Conservation (phyloP, 164 flowering plant species). For the Macadamia integrifolia region DNA sequence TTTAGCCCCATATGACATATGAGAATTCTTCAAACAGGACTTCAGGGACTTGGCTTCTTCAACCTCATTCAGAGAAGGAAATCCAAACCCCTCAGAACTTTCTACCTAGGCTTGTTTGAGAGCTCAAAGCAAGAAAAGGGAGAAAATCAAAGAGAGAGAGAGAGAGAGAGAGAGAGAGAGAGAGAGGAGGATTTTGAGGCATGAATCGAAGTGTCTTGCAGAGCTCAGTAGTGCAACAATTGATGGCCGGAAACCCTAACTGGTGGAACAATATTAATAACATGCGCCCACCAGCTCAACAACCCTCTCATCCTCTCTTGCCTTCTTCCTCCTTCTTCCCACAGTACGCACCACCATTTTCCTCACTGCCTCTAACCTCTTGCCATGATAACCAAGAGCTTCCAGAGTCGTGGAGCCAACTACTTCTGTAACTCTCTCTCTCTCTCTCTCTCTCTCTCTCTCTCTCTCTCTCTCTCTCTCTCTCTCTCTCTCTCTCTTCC, state of each 20-base stretch:
- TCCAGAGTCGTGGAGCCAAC: constrained; percentile 86
- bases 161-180: background rate
- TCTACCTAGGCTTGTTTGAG: constrained; percentile 24
- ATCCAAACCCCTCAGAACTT: constrained; percentile 21
- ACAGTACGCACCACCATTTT: constrained; percentile 10
- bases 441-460: constrained; percentile 9
- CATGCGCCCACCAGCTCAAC: constrained; percentile 29
- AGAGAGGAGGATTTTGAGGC: constrained; percentile 3
- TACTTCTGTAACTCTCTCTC: constrained; percentile 43
- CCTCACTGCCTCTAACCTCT: constrained; percentile 32
- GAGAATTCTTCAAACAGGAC: constrained; percentile 22
- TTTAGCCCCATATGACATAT: constrained; percentile 25
- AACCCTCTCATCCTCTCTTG: constrained; percentile 22
- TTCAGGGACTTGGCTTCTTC: constrained; percentile 8
- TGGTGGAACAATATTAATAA: constrained; percentile 62
- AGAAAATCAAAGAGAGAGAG: constrained; percentile 3
- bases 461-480: constrained; percentile 10
- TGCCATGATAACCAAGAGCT: constrained; percentile 34
- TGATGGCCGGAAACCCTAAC: constrained; percentile 69
- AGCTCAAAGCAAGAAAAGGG: constrained; percentile 11
- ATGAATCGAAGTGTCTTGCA: constrained; percentile 47
- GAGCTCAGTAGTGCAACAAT: constrained; percentile 55
- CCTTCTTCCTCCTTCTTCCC: constrained; percentile 25
- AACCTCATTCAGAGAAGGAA: constrained; percentile 24
- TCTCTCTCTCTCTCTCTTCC: constrained; percentile 4